Conservation (phyloP, 164 flowering plant genomes). For the Tinospora cordifolia region DNA sequence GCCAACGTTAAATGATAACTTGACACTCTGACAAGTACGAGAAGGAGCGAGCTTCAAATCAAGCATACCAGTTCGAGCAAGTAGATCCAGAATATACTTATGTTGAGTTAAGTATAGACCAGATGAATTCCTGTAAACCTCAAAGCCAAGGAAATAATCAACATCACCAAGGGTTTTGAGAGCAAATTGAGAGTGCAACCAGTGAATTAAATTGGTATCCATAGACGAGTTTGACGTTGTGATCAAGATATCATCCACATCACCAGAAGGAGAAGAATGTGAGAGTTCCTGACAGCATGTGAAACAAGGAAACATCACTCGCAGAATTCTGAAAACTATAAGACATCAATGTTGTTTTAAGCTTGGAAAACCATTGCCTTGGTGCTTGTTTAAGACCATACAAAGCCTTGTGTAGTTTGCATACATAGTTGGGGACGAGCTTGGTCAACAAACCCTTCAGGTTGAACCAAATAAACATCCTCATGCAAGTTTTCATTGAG, state of each 20-base stretch:
- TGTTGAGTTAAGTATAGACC: background rate
- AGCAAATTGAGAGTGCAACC: no score
- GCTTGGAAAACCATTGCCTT: no score
- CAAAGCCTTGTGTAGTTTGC: background rate
- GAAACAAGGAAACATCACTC: background rate
- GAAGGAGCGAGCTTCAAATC: background rate
- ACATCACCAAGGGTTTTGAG: no score
- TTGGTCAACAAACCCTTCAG: background rate
- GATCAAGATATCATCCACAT: no score
- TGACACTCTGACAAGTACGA: background rate
- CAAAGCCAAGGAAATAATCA: background rate
- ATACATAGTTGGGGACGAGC: background rate
- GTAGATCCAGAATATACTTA: background rate
- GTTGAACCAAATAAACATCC: no score
- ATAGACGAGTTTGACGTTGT: no score
- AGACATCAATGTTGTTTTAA: background rate
- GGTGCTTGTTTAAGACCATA: no score
- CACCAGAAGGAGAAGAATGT: no score
- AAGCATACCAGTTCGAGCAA: background rate
- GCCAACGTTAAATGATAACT: background rate
- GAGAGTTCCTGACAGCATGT: no score
- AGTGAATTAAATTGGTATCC: no score
- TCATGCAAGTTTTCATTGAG: no score
- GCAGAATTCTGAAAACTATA: background rate
- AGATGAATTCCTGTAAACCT: background rate